Base-by-base conservation (phyloP, 148 eudicot genomes). In the Dianthus caryophyllus region DNA sequence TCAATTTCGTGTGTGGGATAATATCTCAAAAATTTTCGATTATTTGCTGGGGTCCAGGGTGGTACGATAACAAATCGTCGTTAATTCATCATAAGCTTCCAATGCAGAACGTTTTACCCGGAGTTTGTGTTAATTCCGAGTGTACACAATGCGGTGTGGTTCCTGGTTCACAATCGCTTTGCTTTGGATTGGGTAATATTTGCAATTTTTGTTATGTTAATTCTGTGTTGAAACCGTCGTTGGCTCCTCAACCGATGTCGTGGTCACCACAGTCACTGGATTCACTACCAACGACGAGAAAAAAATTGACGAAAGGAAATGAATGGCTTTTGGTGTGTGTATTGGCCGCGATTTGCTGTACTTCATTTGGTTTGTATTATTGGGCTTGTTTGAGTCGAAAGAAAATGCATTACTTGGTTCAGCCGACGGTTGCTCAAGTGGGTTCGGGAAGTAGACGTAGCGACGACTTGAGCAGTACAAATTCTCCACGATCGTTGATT, bases 301-400 rank as follows among this genome's bases (percentile, higher is more conserved):
- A 71, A 11, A 73, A 87, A 0, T 79, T 81, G 0, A 80, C 68
- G 75, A 71, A 50, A 20, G 68, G 84, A 22, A 87, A 75, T 18
- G 84, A 58, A 78, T 84, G 92, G 57, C 73, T 88, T 25, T 77
- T 93, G 61, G 95, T 80, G 2, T 87, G 98, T 29, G 77, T 70
- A 4, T 75, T 93, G 12, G 78, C 83, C 14, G 91, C 90, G 18
- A 78, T 93, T 44, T 83, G 87, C 44, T 78, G 86, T n/a, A 30
- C 86, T 30, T 43, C 84, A 47, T 89, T 87, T 65, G 85, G 85
- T 31, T 66, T 85, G 30, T 90, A 86, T 82, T 73, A 81, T 20
- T 95, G 98, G 44, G 85, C 71, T 71, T 83, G 85, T 69, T 93
- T 74, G 68, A 96, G 98, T 49, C 83, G 93, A 29, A 93, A 93